phyloP scores from a whole-genome alignment of 352 stramenopile species.

The Pythium angustatum region DNA sequence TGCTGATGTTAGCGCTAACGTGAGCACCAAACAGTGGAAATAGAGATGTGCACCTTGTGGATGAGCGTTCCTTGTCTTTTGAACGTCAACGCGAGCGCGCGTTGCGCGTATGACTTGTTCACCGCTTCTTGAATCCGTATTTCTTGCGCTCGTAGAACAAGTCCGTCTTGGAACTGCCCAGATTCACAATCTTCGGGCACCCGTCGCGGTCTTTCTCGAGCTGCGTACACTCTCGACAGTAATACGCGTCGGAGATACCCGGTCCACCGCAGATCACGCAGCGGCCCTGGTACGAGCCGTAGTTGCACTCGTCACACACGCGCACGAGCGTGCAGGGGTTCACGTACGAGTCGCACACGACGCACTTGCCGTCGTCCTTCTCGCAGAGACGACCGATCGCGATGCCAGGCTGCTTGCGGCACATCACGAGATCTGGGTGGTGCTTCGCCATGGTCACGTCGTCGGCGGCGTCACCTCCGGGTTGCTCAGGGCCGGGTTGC shows the following conservation, averaged over 20 bases:
- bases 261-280: constrained; percentile 98
- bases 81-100: too few relatives aligned
- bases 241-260: constrained; percentile 99
- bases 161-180: constrained; percentile 95
- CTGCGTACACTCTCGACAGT: constrained; percentile 98
- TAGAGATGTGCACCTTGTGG: too few relatives aligned
- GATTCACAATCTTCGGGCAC: constrained; percentile 99
- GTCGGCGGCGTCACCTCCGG: too few relatives aligned
- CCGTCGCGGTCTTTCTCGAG: constrained; percentile 96
- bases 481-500: constrained; percentile 4
- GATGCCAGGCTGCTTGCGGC: constrained; percentile 98
- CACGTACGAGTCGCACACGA: constrained; percentile 99
- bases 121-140: constrained; percentile 93
- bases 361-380: constrained; percentile 99
- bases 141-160: constrained; percentile 99
- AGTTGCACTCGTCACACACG: constrained; percentile 99
- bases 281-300: constrained; percentile 95
- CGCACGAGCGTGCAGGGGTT: constrained; percentile 96
- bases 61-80: too few relatives aligned
- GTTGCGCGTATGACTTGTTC: too few relatives aligned
- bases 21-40: too few relatives aligned
- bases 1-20: too few relatives aligned
- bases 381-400: constrained; percentile 97
- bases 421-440: constrained; percentile 99
- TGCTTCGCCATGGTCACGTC: constrained; percentile 96